Conservation (phyloP, 2,329 filamentous ascomycete genomes). For the Fusarium annulatum region DNA sequence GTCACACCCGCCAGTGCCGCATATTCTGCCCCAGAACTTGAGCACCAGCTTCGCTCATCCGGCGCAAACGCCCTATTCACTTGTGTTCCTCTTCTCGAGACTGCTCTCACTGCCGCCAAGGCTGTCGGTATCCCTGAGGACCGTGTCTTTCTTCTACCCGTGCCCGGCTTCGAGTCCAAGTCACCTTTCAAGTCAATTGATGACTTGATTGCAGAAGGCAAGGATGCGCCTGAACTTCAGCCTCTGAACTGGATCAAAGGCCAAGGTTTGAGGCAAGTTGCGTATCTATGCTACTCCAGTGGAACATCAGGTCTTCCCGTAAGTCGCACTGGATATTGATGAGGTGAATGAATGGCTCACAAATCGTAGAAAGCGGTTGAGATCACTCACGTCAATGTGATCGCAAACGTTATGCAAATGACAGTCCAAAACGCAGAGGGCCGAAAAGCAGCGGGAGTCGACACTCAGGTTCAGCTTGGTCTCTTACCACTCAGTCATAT, state of each 20-base stretch:
- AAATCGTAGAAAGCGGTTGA: constrained; percentile 78
- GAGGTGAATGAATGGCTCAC: background rate
- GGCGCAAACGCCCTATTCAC: constrained; percentile 78
- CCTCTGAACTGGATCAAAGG: constrained; percentile 70
- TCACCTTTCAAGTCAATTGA: constrained; percentile 71
- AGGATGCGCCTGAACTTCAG: constrained; percentile 63
- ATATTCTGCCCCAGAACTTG: constrained; percentile 76
- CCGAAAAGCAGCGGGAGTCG: constrained; percentile 51
- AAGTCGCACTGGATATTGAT: constrained; percentile 40
- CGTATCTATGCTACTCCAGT: constrained; percentile 83
- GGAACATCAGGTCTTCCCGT: constrained; percentile 83
- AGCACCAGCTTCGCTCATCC: constrained; percentile 77
- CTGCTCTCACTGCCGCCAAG: constrained; percentile 72
- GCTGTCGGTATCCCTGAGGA: constrained; percentile 71
- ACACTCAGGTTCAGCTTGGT: constrained; percentile 66
- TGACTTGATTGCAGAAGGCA: constrained; percentile 72
- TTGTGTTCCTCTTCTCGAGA: constrained; percentile 72
- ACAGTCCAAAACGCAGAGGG: constrained; percentile 55
- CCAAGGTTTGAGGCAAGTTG: constrained; percentile 73
- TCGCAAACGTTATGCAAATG: constrained; percentile 78
- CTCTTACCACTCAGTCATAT: constrained; percentile 87
- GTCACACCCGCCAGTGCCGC: constrained; percentile 80
- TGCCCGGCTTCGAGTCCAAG: constrained; percentile 67
- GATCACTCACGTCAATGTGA: constrained; percentile 83
- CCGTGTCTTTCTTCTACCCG: constrained; percentile 75